Conservation (phyloP, 208 protist genomes). For the Sergeia podlipaevii region DNA sequence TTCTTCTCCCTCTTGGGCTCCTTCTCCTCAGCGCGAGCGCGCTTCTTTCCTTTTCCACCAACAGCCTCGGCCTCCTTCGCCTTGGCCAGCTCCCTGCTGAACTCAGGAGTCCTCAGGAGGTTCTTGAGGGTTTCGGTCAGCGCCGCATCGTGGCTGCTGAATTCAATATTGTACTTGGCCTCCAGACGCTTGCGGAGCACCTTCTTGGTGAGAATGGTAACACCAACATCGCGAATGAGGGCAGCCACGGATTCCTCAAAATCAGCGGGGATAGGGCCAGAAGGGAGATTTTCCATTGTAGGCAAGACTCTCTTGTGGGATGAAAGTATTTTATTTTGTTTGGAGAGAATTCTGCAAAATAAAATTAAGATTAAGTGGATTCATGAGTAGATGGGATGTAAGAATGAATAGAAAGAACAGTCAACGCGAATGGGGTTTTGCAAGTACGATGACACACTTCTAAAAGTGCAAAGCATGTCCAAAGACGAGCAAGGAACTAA, state of each 20-base stretch:
- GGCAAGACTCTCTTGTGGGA: neutral
- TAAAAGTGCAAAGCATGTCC: no score
- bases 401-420: no score
- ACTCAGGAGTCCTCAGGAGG: slow-evolving; percentile 51
- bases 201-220: slow-evolving; percentile 50
- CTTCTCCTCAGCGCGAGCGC: slow-evolving; percentile 24
- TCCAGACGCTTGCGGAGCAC: slow-evolving; percentile 53
- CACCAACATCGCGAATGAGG: slow-evolving; percentile 68
- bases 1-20: slow-evolving; percentile 44
- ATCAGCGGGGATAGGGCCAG: slow-evolving; percentile 57
- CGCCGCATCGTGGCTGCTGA: slow-evolving; percentile 30
- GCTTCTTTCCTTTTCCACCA: slow-evolving; percentile 44
- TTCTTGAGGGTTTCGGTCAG: slow-evolving; percentile 36
- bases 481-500: no score
- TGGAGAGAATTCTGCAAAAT: no score
- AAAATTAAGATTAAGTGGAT: no score
- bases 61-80: slow-evolving; percentile 27
- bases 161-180: slow-evolving; percentile 76
- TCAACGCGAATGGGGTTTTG: no score
- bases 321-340: neutral
- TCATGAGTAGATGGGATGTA: no score
- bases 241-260: slow-evolving; percentile 50
- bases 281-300: slow-evolving; percentile 33
- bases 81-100: slow-evolving; percentile 65
- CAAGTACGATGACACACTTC: no score